Conservation (phyloP, 192 early-diverging fungal genomes). For the Phlyctochytrium bullatum region DNA sequence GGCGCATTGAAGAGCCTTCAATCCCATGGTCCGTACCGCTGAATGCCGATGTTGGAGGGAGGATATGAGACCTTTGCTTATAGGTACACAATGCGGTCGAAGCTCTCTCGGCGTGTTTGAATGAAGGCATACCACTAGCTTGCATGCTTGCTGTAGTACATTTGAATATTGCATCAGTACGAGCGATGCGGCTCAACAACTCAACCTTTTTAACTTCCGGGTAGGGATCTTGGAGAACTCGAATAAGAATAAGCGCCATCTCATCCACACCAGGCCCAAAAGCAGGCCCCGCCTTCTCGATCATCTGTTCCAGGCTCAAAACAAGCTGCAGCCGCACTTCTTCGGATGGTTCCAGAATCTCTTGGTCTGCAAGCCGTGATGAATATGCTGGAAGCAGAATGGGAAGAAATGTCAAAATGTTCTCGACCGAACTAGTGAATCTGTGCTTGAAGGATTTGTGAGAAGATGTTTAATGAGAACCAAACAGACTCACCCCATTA, state of each 20-base stretch:
- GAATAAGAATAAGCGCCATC: slow-evolving; percentile 35
- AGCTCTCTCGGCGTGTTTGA: slow-evolving; percentile 20
- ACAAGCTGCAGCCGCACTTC: slow-evolving; percentile 49
- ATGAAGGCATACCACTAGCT: slow-evolving; percentile 33
- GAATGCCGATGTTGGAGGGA: slow-evolving; percentile 51
- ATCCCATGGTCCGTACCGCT: slow-evolving; percentile 36
- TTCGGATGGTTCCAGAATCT: slow-evolving; percentile 51
- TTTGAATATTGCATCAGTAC: background rate
- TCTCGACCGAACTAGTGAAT: slow-evolving; percentile 21
- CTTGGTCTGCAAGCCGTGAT: slow-evolving; percentile 38
- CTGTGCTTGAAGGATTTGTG: slow-evolving; percentile 18
- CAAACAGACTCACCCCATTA: slow-evolving; percentile 28
- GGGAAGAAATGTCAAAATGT: slow-evolving; percentile 33
- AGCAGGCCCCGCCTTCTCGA: slow-evolving; percentile 18
- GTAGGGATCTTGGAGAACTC: slow-evolving; percentile 45
- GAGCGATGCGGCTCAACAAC: background rate
- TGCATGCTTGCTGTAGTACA: slow-evolving; percentile 43
- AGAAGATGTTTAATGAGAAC: background rate
- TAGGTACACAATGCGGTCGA: slow-evolving; percentile 26
- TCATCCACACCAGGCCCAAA: slow-evolving; percentile 53
- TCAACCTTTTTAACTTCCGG: slow-evolving; percentile 56
- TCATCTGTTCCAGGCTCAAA: slow-evolving; percentile 27
- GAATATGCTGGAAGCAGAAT: slow-evolving; percentile 43
- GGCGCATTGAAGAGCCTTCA: slow-evolving; percentile 36
- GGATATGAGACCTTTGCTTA: slow-evolving; percentile 42